A percentile compares a stretch with the other conserved stretches of the same genome.
Evolutionary conservation across 73 alveolate genomes (phyloP).

Genomic region (Paramecium sexaurelia): DNA sequence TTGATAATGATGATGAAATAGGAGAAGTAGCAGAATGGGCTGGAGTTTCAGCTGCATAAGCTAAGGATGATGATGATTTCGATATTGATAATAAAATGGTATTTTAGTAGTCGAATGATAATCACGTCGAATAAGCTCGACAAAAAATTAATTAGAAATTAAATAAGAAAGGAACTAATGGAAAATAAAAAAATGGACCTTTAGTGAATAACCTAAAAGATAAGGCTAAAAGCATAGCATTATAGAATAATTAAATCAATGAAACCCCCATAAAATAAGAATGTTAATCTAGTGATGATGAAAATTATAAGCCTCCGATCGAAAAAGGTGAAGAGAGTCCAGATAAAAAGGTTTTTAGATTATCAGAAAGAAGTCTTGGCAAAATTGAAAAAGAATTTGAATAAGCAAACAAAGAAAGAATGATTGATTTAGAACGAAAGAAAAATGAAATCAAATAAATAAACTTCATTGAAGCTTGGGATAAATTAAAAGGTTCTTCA

Average conservation of each 20-base stretch:
- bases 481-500: neutral
- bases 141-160: neutral
- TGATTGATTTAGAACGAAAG: neutral
- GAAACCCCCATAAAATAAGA: neutral
- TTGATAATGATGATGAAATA: conserved; percentile 63
- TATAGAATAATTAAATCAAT: neutral
- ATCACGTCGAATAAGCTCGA: neutral
- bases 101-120: neutral
- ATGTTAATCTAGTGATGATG: neutral
- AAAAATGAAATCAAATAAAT: neutral
- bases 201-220: conserved; percentile 36
- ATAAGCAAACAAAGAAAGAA: conserved; percentile 20
- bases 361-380: neutral
- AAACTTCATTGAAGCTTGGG: conserved; percentile 47
- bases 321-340: neutral
- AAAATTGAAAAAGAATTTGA: conserved; percentile 8
- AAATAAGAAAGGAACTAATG: neutral
- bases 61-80: conserved; percentile 61
- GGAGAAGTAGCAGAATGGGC: conserved; percentile 72
- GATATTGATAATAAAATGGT: neutral
- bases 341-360: neutral
- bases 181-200: neutral
- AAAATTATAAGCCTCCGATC: neutral
- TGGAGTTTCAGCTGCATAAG: conserved; percentile 51
- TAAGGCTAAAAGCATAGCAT: conserved; percentile 52